Evolutionary conservation across 345 rosid species (phyloP).

Genomic region (Dovyalis caffra): DNA sequence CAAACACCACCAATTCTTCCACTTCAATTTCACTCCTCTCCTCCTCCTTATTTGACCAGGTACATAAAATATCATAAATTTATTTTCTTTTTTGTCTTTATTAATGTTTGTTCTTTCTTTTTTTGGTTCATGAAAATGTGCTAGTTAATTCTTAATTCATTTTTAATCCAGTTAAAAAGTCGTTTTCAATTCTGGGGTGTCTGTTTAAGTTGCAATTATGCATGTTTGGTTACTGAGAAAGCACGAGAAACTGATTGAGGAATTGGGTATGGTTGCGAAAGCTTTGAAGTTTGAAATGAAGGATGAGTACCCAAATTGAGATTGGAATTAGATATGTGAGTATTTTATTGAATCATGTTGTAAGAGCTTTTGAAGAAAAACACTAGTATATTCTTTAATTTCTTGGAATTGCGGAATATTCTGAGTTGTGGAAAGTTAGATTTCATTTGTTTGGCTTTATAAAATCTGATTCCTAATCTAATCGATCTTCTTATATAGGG

Average conservation of each 20-base stretch:
- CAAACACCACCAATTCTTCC: conserved; percentile 24
- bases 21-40: conserved; percentile 25
- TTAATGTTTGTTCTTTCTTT: not conserved
- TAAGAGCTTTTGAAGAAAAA: too few relatives aligned
- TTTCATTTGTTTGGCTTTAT: too few relatives aligned
- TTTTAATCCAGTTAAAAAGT: not conserved
- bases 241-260: not conserved
- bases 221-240: conserved; percentile 4
- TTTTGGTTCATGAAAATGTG: not conserved
- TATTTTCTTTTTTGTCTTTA: not conserved
- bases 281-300: not conserved
- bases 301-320: too few relatives aligned
- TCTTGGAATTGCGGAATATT: too few relatives aligned
- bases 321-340: too few relatives aligned
- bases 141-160: not conserved
- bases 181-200: not conserved
- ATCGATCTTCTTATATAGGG: conserved; percentile 26
- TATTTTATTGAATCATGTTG: too few relatives aligned
- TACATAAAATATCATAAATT: conserved; percentile 3
- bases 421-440: too few relatives aligned
- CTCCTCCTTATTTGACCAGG: conserved; percentile 33
- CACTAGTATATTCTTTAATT: too few relatives aligned
- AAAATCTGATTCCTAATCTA: not conserved
- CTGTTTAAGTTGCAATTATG: not conserved
- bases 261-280: not conserved